Percentiles rank a stretch among this genome's conserved stretches.
Evolutionary conservation across 2,329 filamentous ascomycete species (phyloP).

Genomic region (Penicillium thymicola): DNA sequence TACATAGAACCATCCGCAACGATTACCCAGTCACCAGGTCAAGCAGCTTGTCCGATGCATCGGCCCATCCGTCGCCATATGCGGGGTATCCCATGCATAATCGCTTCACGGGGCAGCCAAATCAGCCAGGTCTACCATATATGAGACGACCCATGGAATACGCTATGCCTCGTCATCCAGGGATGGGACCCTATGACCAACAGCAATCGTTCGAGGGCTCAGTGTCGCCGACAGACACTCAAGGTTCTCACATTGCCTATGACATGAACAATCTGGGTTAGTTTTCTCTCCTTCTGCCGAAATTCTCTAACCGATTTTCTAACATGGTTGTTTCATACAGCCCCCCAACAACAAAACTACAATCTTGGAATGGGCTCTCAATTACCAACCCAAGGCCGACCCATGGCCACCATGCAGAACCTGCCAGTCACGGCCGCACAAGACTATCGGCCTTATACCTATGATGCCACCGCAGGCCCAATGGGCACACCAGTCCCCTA

Average conservation of each 20-base stretch:
- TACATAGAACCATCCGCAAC: slow-evolving; percentile 29
- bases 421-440: slow-evolving; percentile 33
- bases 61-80: slow-evolving; percentile 24
- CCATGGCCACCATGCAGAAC: slow-evolving; percentile 30
- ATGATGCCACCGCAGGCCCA: slow-evolving; percentile 27
- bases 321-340: slow-evolving; percentile 18
- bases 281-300: neutral
- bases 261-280: slow-evolving; percentile 30
- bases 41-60: slow-evolving; percentile 37
- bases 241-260: slow-evolving; percentile 27
- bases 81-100: slow-evolving; percentile 28
- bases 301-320: neutral
- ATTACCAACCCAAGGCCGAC: slow-evolving; percentile 25
- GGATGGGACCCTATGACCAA: slow-evolving; percentile 30
- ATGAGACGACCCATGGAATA: slow-evolving; percentile 32
- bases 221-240: slow-evolving; percentile 33
- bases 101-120: slow-evolving; percentile 26
- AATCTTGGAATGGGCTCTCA: slow-evolving; percentile 30
- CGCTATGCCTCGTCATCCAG: slow-evolving; percentile 22
- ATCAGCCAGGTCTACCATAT: slow-evolving; percentile 28
- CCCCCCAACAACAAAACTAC: slow-evolving; percentile 29
- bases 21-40: slow-evolving; percentile 32
- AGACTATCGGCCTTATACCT: slow-evolving; percentile 35
- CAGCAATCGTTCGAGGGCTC: slow-evolving; percentile 32
- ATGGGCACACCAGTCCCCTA: slow-evolving; percentile 31